phyloP scores from a whole-genome alignment of 2,329 filamentous ascomycete genomes.

The Beauveria caledonica region DNA sequence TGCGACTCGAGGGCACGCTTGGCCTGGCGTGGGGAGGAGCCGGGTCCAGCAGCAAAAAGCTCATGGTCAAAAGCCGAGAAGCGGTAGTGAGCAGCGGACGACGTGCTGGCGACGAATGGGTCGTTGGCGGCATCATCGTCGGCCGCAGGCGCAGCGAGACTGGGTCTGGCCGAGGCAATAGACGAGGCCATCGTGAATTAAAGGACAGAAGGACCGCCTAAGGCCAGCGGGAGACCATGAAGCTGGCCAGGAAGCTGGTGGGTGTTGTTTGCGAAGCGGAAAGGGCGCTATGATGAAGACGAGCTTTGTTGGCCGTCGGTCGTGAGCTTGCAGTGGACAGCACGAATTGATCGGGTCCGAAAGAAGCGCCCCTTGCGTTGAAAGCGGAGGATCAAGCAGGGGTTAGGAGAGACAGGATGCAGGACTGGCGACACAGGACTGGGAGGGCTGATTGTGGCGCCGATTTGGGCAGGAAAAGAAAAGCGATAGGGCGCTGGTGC shows the following conservation, averaged over 20 bases:
- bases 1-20: conserved; percentile 86
- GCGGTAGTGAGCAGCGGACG: conserved; percentile 49
- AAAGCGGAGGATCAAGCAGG: conserved; percentile 9
- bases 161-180: conserved; percentile 33
- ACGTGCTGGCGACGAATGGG: conserved; percentile 46
- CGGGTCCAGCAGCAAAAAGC: conserved; percentile 68
- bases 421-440: neutral
- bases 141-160: conserved; percentile 30
- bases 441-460: neutral
- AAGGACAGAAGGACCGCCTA: conserved; percentile 10
- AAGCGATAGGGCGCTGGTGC: neutral
- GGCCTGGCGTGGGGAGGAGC: conserved; percentile 72
- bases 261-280: neutral
- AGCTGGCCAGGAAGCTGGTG: conserved; percentile 1
- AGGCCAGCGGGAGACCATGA: conserved; percentile 11
- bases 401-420: conserved; percentile 8
- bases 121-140: conserved; percentile 43
- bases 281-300: neutral
- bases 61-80: conserved; percentile 79
- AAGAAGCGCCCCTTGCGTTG: conserved; percentile 8
- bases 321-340: neutral
- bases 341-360: neutral
- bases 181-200: conserved; percentile 34
- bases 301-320: neutral
- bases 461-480: neutral